phyloP scores from a whole-genome alignment of 2,329 filamentous ascomycete species.

The Zasmidium citrigriseum region DNA sequence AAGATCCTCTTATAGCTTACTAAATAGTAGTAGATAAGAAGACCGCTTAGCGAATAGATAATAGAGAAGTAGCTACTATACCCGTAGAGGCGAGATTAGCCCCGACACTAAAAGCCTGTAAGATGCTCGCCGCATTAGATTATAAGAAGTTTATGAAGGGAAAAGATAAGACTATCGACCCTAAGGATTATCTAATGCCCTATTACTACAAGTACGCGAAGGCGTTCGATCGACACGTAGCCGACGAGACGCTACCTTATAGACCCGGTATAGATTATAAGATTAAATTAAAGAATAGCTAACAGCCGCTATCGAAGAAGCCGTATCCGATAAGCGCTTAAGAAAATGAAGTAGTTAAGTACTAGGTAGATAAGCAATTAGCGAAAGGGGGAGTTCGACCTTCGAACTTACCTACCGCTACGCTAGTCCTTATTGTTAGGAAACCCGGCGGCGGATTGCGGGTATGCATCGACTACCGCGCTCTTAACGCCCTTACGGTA shows the following conservation, averaged over 20 bases:
- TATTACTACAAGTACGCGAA: neutral
- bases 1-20: neutral
- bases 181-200: neutral
- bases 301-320: slow-evolving; percentile 1
- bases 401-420: neutral
- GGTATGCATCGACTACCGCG: slow-evolving; percentile 31
- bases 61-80: neutral
- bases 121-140: neutral
- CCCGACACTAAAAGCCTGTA: neutral
- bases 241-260: neutral
- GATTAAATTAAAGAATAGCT: slow-evolving; percentile 6
- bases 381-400: slow-evolving; percentile 4
- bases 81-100: neutral
- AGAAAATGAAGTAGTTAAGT: slow-evolving; percentile 9
- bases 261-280: slow-evolving; percentile 6
- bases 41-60: neutral
- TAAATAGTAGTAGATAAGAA: neutral
- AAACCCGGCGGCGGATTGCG: slow-evolving; percentile 13
- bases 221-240: neutral
- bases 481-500: slow-evolving; percentile 30
- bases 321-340: slow-evolving; percentile 2
- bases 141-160: neutral
- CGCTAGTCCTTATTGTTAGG: slow-evolving; percentile 8
- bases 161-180: neutral
- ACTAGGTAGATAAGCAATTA: slow-evolving; percentile 11